These are phyloP conservation scores for Zopfochytrium polystomum DNA, from an alignment of 371 early-diverging fungal genomes.

Conservation along the genomic window DNA sequence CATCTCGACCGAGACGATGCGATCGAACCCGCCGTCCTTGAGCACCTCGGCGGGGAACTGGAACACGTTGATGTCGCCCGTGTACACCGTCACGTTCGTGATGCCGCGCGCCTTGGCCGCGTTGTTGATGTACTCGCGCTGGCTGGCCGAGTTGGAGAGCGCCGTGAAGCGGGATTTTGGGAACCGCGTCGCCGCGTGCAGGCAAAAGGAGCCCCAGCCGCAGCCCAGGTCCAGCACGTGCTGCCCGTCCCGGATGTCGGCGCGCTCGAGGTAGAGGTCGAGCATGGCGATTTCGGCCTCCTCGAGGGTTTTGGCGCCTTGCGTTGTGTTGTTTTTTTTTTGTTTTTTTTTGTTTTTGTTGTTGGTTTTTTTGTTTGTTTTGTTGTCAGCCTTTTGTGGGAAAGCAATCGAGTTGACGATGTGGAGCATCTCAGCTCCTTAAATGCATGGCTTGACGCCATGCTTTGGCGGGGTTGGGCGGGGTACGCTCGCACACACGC, in stretches of 20 bases:
- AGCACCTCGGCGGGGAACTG: slow-evolving; percentile 13
- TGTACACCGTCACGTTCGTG: slow-evolving; percentile 50
- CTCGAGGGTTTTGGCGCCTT: slow-evolving; percentile 35
- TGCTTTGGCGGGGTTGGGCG: too few relatives aligned
- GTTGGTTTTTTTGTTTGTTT: too few relatives aligned
- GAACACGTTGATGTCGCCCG: slow-evolving; percentile 50
- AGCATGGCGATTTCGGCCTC: slow-evolving; percentile 62
- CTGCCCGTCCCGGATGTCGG: slow-evolving; percentile 53
- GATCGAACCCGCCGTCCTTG: slow-evolving; percentile 41
- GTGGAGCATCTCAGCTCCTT: neutral
- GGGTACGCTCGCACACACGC: too few relatives aligned
- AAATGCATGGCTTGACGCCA: too few relatives aligned
- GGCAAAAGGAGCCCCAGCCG: slow-evolving; percentile 58
- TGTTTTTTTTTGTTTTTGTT: too few relatives aligned
- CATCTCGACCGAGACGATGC: slow-evolving; percentile 60
- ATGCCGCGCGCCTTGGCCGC: slow-evolving; percentile 41
- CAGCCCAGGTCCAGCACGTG: slow-evolving; percentile 59
- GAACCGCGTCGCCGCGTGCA: slow-evolving; percentile 54
- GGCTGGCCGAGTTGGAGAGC: slow-evolving; percentile 54
- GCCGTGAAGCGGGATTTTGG: slow-evolving; percentile 51
- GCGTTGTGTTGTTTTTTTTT: too few relatives aligned
- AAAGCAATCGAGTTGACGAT: too few relatives aligned
- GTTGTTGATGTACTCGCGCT: slow-evolving; percentile 46
- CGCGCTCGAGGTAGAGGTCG: slow-evolving; percentile 50
- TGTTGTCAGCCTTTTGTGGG: too few relatives aligned